Percentiles rank a stretch among this genome's conserved stretches.
phyloP scores from a whole-genome alignment of 2,329 filamentous ascomycete genomes.

The Colletotrichum caudatum region DNA sequence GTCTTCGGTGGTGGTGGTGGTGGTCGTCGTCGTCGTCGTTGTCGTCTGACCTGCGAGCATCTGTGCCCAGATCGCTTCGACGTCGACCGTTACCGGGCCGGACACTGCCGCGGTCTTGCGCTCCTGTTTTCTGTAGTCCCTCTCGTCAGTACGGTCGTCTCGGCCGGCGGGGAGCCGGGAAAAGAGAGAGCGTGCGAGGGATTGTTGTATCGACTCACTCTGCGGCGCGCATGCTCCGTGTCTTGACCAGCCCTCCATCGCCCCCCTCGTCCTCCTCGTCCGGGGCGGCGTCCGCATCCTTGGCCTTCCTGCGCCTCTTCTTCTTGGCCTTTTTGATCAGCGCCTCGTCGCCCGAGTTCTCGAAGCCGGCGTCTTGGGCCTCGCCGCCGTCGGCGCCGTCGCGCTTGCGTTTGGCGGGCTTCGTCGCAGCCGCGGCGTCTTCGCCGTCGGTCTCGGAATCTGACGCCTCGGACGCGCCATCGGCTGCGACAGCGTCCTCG shows the following conservation, averaged over 20 bases:
- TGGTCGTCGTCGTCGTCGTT: slow-evolving; percentile 28
- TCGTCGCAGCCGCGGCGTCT: slow-evolving; percentile 41
- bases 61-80: slow-evolving; percentile 77
- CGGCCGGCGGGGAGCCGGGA: neutral
- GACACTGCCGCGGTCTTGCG: slow-evolving; percentile 63
- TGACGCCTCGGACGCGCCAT: slow-evolving; percentile 61
- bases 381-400: slow-evolving; percentile 47
- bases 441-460: slow-evolving; percentile 60
- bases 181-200: neutral
- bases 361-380: slow-evolving; percentile 63
- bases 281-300: slow-evolving; percentile 48
- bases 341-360: slow-evolving; percentile 79
- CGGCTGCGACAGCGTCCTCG: slow-evolving; percentile 60
- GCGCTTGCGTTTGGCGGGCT: slow-evolving; percentile 52
- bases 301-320: slow-evolving; percentile 60
- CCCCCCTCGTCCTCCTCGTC: slow-evolving; percentile 67
- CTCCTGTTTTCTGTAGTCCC: slow-evolving; percentile 64
- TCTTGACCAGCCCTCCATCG: slow-evolving; percentile 77
- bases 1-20: slow-evolving; percentile 10
- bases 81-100: slow-evolving; percentile 75
- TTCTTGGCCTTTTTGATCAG: slow-evolving; percentile 72
- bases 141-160: neutral
- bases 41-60: slow-evolving; percentile 64
- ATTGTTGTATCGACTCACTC: slow-evolving; percentile 61
- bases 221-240: slow-evolving; percentile 74